These are phyloP conservation scores for Thielaviopsis ethacetica DNA, from an alignment of 2,329 filamentous ascomycete genomes.

Conservation along the genomic window DNA sequence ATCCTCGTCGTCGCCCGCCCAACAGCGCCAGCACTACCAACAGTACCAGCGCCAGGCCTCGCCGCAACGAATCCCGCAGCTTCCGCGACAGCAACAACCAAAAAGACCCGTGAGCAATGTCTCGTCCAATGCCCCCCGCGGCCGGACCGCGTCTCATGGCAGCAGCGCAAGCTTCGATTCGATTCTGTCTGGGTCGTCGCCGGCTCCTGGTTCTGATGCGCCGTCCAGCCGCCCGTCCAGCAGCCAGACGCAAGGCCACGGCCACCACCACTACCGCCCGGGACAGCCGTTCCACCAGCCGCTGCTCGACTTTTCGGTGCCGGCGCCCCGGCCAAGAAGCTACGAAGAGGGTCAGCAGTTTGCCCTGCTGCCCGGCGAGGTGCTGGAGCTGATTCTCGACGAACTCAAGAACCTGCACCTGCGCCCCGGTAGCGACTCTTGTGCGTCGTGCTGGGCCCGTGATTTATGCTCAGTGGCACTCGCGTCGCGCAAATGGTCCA, in stretches of 20 bases:
- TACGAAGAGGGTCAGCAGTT: conserved; percentile 35
- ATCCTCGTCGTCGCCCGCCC: conserved; percentile 17
- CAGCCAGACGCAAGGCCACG: background rate
- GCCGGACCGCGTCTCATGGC: conserved; percentile 19
- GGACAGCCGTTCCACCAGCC: conserved; percentile 3
- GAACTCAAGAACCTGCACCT: conserved; percentile 37
- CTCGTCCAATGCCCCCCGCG: conserved; percentile 13
- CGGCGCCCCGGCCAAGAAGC: conserved; percentile 16
- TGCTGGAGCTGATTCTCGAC: conserved; percentile 38
- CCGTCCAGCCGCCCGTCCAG: conserved; percentile 11
- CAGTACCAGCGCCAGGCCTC: background rate
- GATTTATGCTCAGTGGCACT: conserved; percentile 37
- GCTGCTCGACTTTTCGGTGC: conserved; percentile 7
- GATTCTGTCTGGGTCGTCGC: conserved; percentile 18
- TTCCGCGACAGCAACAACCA: conserved; percentile 16
- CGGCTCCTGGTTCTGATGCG: conserved; percentile 13
- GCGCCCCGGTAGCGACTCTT: conserved; percentile 30
- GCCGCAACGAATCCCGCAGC: conserved; percentile 13
- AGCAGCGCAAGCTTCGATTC: conserved; percentile 21
- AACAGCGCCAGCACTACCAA: conserved; percentile 3
- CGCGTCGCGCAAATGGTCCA: conserved; percentile 34
- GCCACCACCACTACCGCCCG: background rate
- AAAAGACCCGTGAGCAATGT: background rate
- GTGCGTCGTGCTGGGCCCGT: conserved; percentile 49
- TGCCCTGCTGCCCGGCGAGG: conserved; percentile 38